Percentiles rank a stretch among this genome's conserved stretches.
phyloP scores from a whole-genome alignment of 306 rosid genomes.

The Begonia masoniana region DNA sequence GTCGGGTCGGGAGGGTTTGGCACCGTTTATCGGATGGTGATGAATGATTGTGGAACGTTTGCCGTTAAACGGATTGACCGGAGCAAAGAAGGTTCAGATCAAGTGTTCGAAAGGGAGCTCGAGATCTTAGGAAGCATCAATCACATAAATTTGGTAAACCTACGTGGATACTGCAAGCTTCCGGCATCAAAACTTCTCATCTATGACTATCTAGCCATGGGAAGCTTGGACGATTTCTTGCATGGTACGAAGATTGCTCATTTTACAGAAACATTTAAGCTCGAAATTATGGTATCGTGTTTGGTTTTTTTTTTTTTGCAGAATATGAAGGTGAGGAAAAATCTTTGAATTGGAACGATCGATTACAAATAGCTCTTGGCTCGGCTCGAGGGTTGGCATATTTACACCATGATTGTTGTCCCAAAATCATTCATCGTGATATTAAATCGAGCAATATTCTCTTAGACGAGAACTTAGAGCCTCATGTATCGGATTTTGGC shows the following conservation, averaged over 20 bases:
- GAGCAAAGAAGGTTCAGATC: constrained; percentile 64
- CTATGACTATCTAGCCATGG: constrained; percentile 61
- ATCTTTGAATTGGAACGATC: constrained; percentile 56
- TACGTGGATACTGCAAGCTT: constrained; percentile 93
- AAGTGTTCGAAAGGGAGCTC: constrained; percentile 78
- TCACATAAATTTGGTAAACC: constrained; percentile 77
- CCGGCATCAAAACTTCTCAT: constrained; percentile 84
- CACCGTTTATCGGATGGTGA: constrained; percentile 84
- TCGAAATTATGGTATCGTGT: too few relatives aligned
- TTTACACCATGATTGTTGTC: constrained; percentile 87
- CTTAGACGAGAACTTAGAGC: constrained; percentile 78
- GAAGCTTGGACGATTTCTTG: constrained; percentile 83
- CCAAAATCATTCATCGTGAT: constrained; percentile 78
- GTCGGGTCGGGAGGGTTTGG: constrained; percentile 94
- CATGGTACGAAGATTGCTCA: constrained; percentile 39
- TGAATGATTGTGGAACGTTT: constrained; percentile 80
- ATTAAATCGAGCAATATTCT: constrained; percentile 95
- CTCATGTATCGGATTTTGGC: constrained; percentile 83
- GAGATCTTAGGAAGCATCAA: constrained; percentile 88
- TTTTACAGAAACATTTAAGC: background rate
- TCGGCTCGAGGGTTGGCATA: constrained; percentile 89
- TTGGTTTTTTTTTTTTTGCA: constrained; percentile 8
- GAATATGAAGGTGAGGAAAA: constrained; percentile 28
- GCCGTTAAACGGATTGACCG: constrained; percentile 87
- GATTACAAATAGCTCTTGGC: constrained; percentile 83